phyloP scores from a whole-genome alignment of 2,329 filamentous ascomycete species.

The Clonostachys solani region DNA sequence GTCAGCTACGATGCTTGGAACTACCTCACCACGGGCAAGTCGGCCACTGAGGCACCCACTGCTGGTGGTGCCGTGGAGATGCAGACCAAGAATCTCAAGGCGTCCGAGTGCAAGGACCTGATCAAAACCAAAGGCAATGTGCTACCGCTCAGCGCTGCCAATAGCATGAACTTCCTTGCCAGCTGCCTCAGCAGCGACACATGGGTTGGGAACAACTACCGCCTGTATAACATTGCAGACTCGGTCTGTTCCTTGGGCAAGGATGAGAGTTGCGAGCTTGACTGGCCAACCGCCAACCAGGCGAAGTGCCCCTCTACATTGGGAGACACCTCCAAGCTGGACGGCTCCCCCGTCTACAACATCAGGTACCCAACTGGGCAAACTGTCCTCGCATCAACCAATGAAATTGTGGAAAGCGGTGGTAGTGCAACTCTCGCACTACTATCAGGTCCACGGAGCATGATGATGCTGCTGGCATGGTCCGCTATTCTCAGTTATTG shows the following conservation, averaged over 20 bases:
- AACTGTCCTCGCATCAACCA: conserved; percentile 26
- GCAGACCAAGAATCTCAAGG: conserved; percentile 36
- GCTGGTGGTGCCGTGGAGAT: conserved; percentile 44
- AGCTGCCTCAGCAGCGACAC: conserved; percentile 28
- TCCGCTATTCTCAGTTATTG: too few relatives aligned
- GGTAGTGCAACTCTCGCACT: neutral
- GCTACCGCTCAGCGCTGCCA: conserved; percentile 39
- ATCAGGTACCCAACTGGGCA: conserved; percentile 40
- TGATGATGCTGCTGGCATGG: too few relatives aligned
- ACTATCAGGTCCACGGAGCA: too few relatives aligned
- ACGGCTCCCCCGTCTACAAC: conserved; percentile 36
- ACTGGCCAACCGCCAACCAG: conserved; percentile 38
- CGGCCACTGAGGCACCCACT: conserved; percentile 37
- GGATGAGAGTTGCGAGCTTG: conserved; percentile 39
- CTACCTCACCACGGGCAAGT: conserved; percentile 45
- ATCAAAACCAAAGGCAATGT: conserved; percentile 33
- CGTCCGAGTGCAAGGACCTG: conserved; percentile 40
- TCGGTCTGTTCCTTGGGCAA: conserved; percentile 37
- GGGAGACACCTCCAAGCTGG: conserved; percentile 27
- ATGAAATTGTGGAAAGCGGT: conserved; percentile 4
- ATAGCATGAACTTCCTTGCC: conserved; percentile 48
- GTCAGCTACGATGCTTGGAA: conserved; percentile 60
- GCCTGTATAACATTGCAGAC: conserved; percentile 47
- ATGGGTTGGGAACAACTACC: conserved; percentile 44
- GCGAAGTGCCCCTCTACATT: conserved; percentile 35